Conservation (phyloP, 495 filamentous ascomycete genomes). For the Schizothecium vesticola region DNA sequence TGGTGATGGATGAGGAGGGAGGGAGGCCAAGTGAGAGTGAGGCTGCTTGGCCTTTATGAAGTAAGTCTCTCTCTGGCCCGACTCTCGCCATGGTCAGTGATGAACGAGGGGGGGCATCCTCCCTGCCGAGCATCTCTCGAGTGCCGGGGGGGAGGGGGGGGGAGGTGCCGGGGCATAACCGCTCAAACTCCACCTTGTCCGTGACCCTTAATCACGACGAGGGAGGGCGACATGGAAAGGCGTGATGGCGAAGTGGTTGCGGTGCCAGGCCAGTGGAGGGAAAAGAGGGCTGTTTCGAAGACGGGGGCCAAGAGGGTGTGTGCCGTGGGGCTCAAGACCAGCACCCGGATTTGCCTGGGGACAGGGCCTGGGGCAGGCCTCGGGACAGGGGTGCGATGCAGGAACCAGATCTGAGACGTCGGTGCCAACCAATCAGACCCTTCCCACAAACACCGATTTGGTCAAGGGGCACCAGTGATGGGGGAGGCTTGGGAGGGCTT, state of each 20-base stretch:
- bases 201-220: constrained; percentile 10
- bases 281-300: neutral
- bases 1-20: constrained; percentile 15
- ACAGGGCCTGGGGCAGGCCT: too few relatives aligned
- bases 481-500: too few relatives aligned
- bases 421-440: constrained; percentile 23
- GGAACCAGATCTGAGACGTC: constrained; percentile 31
- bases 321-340: constrained; percentile 17
- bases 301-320: constrained; percentile 20
- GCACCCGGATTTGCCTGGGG: too few relatives aligned
- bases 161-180: neutral
- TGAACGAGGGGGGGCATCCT: neutral
- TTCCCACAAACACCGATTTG: constrained; percentile 11
- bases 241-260: neutral
- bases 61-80: neutral
- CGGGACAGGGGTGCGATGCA: constrained; percentile 27
- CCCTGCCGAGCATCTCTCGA: neutral
- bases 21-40: constrained; percentile 4
- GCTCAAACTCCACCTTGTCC: neutral
- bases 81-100: neutral
- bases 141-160: neutral
- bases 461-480: constrained; percentile 15
- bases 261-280: neutral
- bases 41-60: constrained; percentile 21
- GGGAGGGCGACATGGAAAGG: neutral